Base-by-base conservation (phyloP, 495 filamentous ascomycete genomes). In the Penicillium ucsense region DNA sequence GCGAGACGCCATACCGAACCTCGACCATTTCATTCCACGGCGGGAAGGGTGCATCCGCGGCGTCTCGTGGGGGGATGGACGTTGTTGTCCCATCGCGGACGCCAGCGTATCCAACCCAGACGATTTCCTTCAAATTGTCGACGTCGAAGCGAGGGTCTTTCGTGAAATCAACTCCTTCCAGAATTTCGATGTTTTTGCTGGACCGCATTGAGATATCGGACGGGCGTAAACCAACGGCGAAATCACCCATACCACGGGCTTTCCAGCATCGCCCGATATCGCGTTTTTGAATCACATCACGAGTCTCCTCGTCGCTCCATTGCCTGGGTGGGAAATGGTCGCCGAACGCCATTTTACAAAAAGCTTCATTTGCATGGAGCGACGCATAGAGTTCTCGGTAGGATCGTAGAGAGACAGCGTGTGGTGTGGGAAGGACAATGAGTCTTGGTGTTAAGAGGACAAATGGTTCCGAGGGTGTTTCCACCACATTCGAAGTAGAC, bases 81-180 rank as follows among this genome's bases (percentile, higher is more conserved):
- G 60, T 59, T 6, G 57, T 61, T 4, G 54, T 52, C 29, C 52
- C 60, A 51, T 61, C 57, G 5, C 57, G 60, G 9, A 63, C 35
- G 28, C 57, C 57, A n/a, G 57, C 50, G 51, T 63, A 63, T 10
- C 57, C 60, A 7, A 56, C 48, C 60, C 60, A 63, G 31, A 52
- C n/a, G 3, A 51, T 43, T n/a, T 45, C 29, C 10, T 46, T 20
- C 1, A 61, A 44, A 7, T 31, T 20, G 11, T 30, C 5, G 42
- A 6, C 27, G 41, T 31, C 6, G 28, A 4, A 2, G 52, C 46
- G 0, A 36, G 27, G 9, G 59, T 10, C 0, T 8, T 6, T 2
- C 43, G 20, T 30, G 12, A 49, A 52, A 0, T 50, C 34, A 4
- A 38, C 4, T 9, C 30, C 50, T 39, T 34, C 36, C 11, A 56